A percentile compares a stretch with the other conserved stretches of the same genome.
Conservation (phyloP, 495 filamentous ascomycete species). For the Pseudoneurospora amorphoporcata region DNA sequence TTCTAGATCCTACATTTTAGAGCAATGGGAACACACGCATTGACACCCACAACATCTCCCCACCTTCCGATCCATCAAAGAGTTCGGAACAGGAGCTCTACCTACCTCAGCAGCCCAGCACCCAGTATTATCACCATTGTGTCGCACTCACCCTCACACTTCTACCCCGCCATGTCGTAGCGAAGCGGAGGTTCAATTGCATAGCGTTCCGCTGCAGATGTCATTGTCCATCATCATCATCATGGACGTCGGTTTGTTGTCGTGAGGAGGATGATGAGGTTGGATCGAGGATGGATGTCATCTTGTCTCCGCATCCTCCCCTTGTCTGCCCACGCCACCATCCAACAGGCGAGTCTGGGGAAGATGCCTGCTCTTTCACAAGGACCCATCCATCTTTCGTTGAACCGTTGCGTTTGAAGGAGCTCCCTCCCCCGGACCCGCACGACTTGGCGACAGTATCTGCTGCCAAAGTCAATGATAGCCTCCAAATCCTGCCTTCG, state of each 20-base stretch:
- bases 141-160: background rate
- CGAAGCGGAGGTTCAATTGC: background rate
- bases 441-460: background rate
- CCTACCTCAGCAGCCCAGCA: background rate
- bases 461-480: background rate
- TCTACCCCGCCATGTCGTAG: background rate
- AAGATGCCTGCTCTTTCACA: background rate
- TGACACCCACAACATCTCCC: background rate
- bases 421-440: background rate
- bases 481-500: background rate
- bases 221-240: background rate
- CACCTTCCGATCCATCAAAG: background rate
- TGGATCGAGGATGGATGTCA: background rate
- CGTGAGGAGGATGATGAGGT: background rate
- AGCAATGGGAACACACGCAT: background rate
- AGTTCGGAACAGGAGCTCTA: background rate
- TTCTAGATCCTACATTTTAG: background rate
- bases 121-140: background rate
- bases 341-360: background rate
- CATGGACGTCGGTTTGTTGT: background rate
- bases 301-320: background rate
- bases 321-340: background rate
- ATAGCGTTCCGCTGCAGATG: background rate
- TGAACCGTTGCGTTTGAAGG: background rate
- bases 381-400: background rate